Conservation (phyloP, 192 early-diverging fungal genomes). For the Linderina pennispora region DNA sequence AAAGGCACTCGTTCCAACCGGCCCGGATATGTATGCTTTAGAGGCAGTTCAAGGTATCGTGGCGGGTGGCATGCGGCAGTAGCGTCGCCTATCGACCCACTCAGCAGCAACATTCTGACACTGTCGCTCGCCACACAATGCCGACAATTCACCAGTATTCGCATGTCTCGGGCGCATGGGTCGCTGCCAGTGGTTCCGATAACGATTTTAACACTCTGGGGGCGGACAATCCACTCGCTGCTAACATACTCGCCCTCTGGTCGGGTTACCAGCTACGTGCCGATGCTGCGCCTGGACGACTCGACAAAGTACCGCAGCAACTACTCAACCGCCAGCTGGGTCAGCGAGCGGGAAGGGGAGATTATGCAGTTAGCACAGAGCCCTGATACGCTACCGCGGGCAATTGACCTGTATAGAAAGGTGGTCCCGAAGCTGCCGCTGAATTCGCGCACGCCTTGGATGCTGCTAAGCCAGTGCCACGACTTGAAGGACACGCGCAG, state of each 20-base stretch:
- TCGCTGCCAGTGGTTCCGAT: conserved; percentile 26
- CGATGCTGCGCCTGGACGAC: conserved; percentile 11
- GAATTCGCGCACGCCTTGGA: conserved; percentile 33
- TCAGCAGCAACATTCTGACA: conserved; percentile 38
- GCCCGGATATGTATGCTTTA: too few relatives aligned
- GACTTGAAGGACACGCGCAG: conserved; percentile 1
- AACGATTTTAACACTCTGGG: conserved; percentile 35
- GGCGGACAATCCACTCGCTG: conserved; percentile 30
- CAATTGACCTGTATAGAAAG: conserved; percentile 22
- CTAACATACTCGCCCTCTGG: conserved; percentile 32
- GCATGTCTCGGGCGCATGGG: conserved; percentile 22
- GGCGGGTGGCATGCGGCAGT: too few relatives aligned
- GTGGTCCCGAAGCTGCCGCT: conserved; percentile 6
- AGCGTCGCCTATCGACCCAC: conserved; percentile 10
- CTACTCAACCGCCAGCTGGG: neutral
- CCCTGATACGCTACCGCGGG: conserved; percentile 14
- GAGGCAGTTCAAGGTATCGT: too few relatives aligned
- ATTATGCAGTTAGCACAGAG: conserved; percentile 17
- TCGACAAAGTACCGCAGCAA: neutral
- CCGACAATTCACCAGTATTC: conserved; percentile 27
- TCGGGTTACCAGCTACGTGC: conserved; percentile 27
- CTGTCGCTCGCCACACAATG: conserved; percentile 28
- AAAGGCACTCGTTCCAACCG: too few relatives aligned
- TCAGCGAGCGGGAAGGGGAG: conserved; percentile 6
- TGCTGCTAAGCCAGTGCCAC: conserved; percentile 29